Conservation (phyloP, 306 rosid species). For the Delonix regia region DNA sequence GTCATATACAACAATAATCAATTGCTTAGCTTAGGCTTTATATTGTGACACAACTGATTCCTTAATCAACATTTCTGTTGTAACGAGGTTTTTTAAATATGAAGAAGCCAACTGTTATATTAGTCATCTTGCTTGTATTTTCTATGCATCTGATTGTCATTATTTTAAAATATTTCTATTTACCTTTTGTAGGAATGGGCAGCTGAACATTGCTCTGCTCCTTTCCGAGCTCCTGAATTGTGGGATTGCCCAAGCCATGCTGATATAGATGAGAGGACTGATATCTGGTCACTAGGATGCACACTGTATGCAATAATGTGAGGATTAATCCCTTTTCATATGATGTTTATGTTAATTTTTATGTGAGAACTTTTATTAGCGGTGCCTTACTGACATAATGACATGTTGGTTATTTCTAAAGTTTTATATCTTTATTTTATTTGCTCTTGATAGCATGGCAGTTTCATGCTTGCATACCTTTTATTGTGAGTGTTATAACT, state of each 20-base stretch:
- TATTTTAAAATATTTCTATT: neutral
- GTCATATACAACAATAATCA: neutral
- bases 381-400: neutral
- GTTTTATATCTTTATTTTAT: neutral
- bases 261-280: conserved; percentile 93
- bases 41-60: conserved; percentile 24
- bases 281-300: conserved; percentile 97
- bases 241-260: conserved; percentile 98
- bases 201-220: conserved; percentile 95
- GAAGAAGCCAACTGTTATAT: conserved; percentile 24
- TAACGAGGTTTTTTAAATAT: conserved; percentile 14
- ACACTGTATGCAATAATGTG: conserved; percentile 96
- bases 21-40: conserved; percentile 1
- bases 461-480: neutral
- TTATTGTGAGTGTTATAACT: neutral
- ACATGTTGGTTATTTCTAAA: neutral
- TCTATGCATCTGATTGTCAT: conserved; percentile 22
- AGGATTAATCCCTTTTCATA: conserved; percentile 41
- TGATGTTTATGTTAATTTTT: conserved; percentile 21
- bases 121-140: conserved; percentile 32
- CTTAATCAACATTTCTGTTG: conserved; percentile 20
- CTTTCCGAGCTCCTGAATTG: conserved; percentile 95
- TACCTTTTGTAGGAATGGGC: conserved; percentile 90
- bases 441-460: neutral
- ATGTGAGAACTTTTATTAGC: conserved; percentile 1